Evolutionary conservation across 2,329 filamentous ascomycete genomes (phyloP).

Genomic region (Xylaria sp.): DNA sequence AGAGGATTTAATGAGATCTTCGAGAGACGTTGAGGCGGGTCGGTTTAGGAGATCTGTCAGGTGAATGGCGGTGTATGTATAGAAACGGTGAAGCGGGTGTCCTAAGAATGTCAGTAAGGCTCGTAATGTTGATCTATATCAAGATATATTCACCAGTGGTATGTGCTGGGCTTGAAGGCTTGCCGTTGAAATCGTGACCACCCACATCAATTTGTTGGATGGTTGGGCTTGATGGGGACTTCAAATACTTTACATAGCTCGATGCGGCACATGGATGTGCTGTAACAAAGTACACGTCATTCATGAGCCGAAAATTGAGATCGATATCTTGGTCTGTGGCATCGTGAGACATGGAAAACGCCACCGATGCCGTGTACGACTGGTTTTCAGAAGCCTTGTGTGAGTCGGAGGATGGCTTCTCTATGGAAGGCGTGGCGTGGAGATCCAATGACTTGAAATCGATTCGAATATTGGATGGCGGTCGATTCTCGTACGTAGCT

Average conservation of each 20-base stretch:
- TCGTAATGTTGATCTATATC: not conserved
- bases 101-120: constrained; percentile 52
- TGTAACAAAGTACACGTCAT: constrained; percentile 73
- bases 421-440: constrained; percentile 56
- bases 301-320: constrained; percentile 58
- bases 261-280: constrained; percentile 72
- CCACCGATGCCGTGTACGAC: constrained; percentile 54
- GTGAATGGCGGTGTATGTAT: constrained; percentile 68
- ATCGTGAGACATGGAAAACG: constrained; percentile 56
- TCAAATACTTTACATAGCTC: constrained; percentile 65
- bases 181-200: constrained; percentile 56
- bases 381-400: constrained; percentile 48
- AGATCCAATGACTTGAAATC: constrained; percentile 64
- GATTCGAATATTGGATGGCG: constrained; percentile 59
- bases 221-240: constrained; percentile 68
- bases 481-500: constrained; percentile 60
- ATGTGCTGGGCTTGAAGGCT: constrained; percentile 58
- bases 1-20: constrained; percentile 32
- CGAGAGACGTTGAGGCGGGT: constrained; percentile 49
- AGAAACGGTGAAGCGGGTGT: constrained; percentile 72
- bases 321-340: constrained; percentile 53
- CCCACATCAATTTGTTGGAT: constrained; percentile 67
- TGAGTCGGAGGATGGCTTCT: constrained; percentile 54
- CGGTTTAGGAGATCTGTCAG: constrained; percentile 65
- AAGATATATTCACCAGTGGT: constrained; percentile 56